phyloP scores from a whole-genome alignment of 495 filamentous ascomycete genomes.

The Aspergillus cristatus region DNA sequence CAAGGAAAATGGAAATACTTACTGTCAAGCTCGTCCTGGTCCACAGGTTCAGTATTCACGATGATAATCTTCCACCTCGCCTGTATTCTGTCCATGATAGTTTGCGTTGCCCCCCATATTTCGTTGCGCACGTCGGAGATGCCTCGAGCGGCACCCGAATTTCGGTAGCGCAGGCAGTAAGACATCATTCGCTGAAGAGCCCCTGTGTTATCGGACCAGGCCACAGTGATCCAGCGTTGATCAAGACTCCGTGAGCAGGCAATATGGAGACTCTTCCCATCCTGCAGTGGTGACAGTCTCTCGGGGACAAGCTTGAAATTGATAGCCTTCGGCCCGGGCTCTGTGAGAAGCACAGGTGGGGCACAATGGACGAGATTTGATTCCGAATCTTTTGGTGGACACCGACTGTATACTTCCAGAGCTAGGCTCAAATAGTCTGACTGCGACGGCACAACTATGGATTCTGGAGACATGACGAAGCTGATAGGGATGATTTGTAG shows the following conservation, averaged over 20 bases:
- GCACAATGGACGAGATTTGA: slow-evolving; percentile 38
- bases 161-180: slow-evolving; percentile 65
- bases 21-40: slow-evolving; percentile 63
- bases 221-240: slow-evolving; percentile 76
- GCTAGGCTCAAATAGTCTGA: slow-evolving; percentile 59
- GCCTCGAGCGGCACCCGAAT: slow-evolving; percentile 40
- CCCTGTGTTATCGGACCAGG: slow-evolving; percentile 87
- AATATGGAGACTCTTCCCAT: slow-evolving; percentile 77
- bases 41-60: slow-evolving; percentile 62
- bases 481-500: slow-evolving; percentile 74
- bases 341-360: slow-evolving; percentile 68
- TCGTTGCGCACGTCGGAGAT: slow-evolving; percentile 62
- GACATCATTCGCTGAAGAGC: slow-evolving; percentile 66
- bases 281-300: slow-evolving; percentile 56
- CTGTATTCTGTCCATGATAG: slow-evolving; percentile 59
- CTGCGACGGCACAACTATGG: slow-evolving; percentile 59
- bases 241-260: slow-evolving; percentile 77
- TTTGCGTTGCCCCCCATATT: slow-evolving; percentile 77
- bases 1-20: slow-evolving; percentile 2
- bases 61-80: slow-evolving; percentile 76
- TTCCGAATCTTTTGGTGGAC: slow-evolving; percentile 44
- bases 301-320: slow-evolving; percentile 65
- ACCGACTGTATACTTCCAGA: slow-evolving; percentile 82
- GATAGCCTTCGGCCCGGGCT: slow-evolving; percentile 58
- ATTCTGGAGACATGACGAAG: slow-evolving; percentile 56